These are phyloP conservation scores for Termitomyces bulborhizus DNA, from an alignment of 768 basidiomycete genomes.

Conservation along the genomic window DNA sequence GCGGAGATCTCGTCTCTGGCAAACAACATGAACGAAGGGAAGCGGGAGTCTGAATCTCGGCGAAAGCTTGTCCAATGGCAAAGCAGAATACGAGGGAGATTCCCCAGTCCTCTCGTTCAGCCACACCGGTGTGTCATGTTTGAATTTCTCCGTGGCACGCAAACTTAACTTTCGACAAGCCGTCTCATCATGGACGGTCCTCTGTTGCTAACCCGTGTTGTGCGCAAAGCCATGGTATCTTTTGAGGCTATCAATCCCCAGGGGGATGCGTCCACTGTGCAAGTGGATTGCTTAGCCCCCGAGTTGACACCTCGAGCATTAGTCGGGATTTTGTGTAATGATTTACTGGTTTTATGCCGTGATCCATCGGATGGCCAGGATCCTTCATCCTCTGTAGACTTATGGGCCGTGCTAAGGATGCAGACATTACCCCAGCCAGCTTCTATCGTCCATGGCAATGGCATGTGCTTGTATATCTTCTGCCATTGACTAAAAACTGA, in stretches of 20 bases:
- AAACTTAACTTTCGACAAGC: constrained; percentile 30
- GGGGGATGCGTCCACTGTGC: constrained; percentile 74
- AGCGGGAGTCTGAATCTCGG: constrained; percentile 90
- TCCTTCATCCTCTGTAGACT: constrained; percentile 66
- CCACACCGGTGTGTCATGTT: constrained; percentile 72
- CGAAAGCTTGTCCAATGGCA: constrained; percentile 91
- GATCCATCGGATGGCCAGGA: constrained; percentile 82
- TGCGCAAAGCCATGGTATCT: constrained; percentile 74
- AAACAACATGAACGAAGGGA: constrained; percentile 97
- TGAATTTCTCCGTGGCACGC: constrained; percentile 1
- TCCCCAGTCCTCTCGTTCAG: constrained; percentile 96
- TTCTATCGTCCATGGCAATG: constrained; percentile 83
- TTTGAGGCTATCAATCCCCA: constrained; percentile 78
- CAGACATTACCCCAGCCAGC: constrained; percentile 88
- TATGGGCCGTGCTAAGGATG: constrained; percentile 98
- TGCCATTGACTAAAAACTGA: constrained; percentile 3
- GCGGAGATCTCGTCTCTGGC: constrained; percentile 85
- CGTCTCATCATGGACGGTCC: constrained; percentile 92
- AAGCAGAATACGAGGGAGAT: constrained; percentile 80
- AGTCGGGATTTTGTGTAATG: constrained; percentile 85
- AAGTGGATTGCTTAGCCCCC: constrained; percentile 87
- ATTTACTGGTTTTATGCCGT: constrained; percentile 86
- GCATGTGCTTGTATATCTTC: constrained; percentile 27
- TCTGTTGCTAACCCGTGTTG: constrained; percentile 81
- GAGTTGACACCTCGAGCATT: constrained; percentile 77